These are phyloP conservation scores for Aspergillus fischeri DNA, from an alignment of 2,329 filamentous ascomycete genomes.

Conservation along the genomic window DNA sequence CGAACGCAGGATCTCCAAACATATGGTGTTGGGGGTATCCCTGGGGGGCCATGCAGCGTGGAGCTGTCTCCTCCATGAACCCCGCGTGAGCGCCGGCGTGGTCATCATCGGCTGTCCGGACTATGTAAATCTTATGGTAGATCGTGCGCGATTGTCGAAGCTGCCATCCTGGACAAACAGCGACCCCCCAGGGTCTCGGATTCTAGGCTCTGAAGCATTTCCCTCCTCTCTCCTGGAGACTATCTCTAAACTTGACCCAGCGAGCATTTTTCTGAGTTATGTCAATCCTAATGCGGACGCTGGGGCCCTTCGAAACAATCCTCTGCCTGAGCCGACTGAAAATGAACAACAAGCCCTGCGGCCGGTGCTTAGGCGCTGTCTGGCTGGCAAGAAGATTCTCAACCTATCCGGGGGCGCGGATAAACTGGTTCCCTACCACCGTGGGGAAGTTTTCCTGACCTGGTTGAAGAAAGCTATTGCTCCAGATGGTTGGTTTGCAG, in stretches of 20 bases:
- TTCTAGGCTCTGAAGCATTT: conserved; percentile 75
- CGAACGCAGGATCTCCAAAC: conserved; percentile 49
- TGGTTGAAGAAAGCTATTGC: conserved; percentile 50
- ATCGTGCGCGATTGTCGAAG: conserved; percentile 71
- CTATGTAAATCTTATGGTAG: conserved; percentile 72
- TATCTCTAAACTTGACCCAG: conserved; percentile 67
- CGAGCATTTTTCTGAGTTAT: conserved; percentile 64
- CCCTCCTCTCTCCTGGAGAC: conserved; percentile 63
- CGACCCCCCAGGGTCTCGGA: conserved; percentile 55
- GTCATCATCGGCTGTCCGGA: conserved; percentile 87
- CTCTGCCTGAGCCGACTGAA: conserved; percentile 36
- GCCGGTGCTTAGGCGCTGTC: conserved; percentile 38
- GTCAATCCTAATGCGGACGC: conserved; percentile 19
- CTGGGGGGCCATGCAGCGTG: conserved; percentile 85
- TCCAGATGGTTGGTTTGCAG: conserved; percentile 45
- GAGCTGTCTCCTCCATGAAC: conserved; percentile 75
- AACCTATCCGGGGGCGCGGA: conserved; percentile 53
- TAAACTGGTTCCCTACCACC: conserved; percentile 58
- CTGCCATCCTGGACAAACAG: conserved; percentile 56
- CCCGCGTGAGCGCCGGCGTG: conserved; percentile 71
- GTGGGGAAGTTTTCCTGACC: conserved; percentile 52
- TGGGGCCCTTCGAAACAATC: conserved; percentile 25
- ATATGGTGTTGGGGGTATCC: conserved; percentile 77
- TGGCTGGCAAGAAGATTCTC: conserved; percentile 53
- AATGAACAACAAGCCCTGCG: conserved; percentile 42